Conservation (phyloP, 2,329 filamentous ascomycete genomes). For the Pyrenophora graminea region DNA sequence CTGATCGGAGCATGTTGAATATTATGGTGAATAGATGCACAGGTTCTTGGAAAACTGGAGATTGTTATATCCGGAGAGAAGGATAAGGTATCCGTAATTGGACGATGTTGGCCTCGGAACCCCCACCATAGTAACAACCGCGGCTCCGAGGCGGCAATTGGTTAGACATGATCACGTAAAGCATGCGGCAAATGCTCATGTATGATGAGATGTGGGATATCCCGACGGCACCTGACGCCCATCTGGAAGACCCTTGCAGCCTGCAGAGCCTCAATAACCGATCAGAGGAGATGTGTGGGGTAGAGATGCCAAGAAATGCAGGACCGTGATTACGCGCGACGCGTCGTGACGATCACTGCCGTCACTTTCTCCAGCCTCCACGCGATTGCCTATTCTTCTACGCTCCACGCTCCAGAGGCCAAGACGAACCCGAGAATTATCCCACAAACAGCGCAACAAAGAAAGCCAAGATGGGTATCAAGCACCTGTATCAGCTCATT, state of each 20-base stretch:
- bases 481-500: constrained; percentile 55
- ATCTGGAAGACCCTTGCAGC: not conserved
- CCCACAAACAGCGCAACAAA: not conserved
- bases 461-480: constrained; percentile 45
- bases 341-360: constrained; percentile 31
- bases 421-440: not conserved
- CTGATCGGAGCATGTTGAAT: constrained; percentile 51
- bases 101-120: constrained; percentile 29
- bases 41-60: not conserved
- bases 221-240: not conserved
- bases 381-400: constrained; percentile 10
- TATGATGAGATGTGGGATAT: not conserved
- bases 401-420: not conserved
- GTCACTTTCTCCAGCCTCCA: constrained; percentile 24
- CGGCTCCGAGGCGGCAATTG: constrained; percentile 31
- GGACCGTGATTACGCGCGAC: constrained; percentile 38
- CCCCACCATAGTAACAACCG: constrained; percentile 24
- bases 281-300: constrained; percentile 10
- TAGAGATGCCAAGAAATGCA: constrained; percentile 30
- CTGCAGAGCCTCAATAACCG: constrained; percentile 8
- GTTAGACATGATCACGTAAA: constrained; percentile 7
- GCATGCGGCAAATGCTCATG: not conserved
- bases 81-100: constrained; percentile 12
- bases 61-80: constrained; percentile 1
- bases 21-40: not conserved